Evolutionary conservation across 2,329 filamentous ascomycete genomes (phyloP), one percentile per base, ranked within the genome.

Genomic region (Hypoxylon sp.): DNA sequence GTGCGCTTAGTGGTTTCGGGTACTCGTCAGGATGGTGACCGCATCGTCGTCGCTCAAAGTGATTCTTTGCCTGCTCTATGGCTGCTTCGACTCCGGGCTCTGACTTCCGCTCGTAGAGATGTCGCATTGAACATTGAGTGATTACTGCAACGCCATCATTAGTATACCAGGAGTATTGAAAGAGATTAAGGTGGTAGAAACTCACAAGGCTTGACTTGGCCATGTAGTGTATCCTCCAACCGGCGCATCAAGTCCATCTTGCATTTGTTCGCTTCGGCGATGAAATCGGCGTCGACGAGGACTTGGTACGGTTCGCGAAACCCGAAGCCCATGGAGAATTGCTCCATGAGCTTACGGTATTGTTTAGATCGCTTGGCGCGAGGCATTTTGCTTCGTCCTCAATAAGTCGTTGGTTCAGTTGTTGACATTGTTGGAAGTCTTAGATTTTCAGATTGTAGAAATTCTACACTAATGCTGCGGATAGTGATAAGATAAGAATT

Each of bases 221-320:
- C 94, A 76, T 97, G 93, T 2, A 97, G 84, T n/a, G 93, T 96
- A 64, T 92, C 87, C 77, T 94, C 89, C 30, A 98, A 83, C 21
- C 91, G 89, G 38, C 87, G 86, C 53, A 92, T 83, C n/a, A 98
- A 84, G 68, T 97, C 92, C 91, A 98, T 97, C 76, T 95, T 96
- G 83, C 92, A 96, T 53, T 89, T 88, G 71, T 91, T 89, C 21
- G 94, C 90, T 78, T 97, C 93, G 75, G 88, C 86, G 56, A 98
- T 87, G 74, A 98, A 93, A 71, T 94, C 89, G 65, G 93, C 92
- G 77, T 97, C 94, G 67, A 98, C 90, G 46, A 97, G 84, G 56
- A 97, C 91, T 82, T 98, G 96, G 82, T 98, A 98, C 10, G 96
- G 94, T 81, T 96, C 92, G 73, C 94, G 93, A 80, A 98, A 98